Evolutionary conservation across 2,329 filamentous ascomycete species (phyloP), one percentile per base, ranked within the genome.

Genomic region (Colletotrichum gloeosporioides): DNA sequence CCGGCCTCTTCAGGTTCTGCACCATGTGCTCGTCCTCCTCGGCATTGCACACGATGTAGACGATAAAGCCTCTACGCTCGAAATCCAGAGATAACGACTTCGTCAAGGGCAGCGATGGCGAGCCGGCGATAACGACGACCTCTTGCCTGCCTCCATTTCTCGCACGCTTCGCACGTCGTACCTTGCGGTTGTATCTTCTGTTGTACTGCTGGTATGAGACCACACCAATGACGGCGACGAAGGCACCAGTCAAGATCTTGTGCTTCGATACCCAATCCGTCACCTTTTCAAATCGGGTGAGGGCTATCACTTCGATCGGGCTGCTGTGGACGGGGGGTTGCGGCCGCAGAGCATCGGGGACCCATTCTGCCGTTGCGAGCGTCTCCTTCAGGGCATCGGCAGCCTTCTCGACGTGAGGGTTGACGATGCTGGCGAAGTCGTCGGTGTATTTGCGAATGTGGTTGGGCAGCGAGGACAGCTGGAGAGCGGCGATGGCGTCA

Each of bases 51-150:
- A 98, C 95, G 76, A 99, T 89, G 84, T 96, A 99, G 72, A 99
- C 95, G 77, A 99, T 95, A 84, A 98, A 99, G 6, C 97, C 97
- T 78, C 96, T 92, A 76, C 96, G 90, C 86, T 99, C 97, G 79
- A 99, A 88, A 82, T 99, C 97, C 64, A 96, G 86, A 3, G 95
- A 93, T 70, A 99, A 88, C 13, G 95, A 95, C 81, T 93, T 94
- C 8, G 95, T 96, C 81, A 98, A 89, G 18, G 96, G 94, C 80
- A 98, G 93, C 66, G 93, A 92, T 4, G 95, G 94, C 25, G 95
- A 96, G n/a, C 96, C 96, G 27, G 96, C 96, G 77, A 99, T 91
- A 32, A 99, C 94, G 83, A 92, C 88, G 7, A 99, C 96, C 84
- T 99, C 97, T 78, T 93, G 92, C 69, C 97, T 91, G 6, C 95